Evolutionary conservation across 2,329 filamentous ascomycete species (phyloP), one percentile per base, ranked within the genome.

Genomic region (Fusarium anthophilum): DNA sequence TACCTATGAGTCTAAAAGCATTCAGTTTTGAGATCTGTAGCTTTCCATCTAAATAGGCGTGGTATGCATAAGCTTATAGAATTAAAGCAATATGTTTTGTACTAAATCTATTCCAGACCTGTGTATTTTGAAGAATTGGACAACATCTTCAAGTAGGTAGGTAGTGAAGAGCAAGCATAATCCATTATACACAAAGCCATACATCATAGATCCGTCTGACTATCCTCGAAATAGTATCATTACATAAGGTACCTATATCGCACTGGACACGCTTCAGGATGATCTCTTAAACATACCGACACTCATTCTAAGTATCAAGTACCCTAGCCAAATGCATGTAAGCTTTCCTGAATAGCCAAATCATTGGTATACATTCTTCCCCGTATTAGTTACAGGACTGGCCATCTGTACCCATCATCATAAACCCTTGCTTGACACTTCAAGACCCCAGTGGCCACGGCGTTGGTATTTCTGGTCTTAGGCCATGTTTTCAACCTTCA

Each of bases 401-500:
- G 48, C 41, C 39, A 30, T 37, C 35, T 67, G 17, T 24, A 39
- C 11, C 24, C 54, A 24, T 35, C 17, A 20, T 59, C 47, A 26
- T 45, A 39, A 32, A 24, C 38, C 17, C 10, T 43, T 37, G 17
- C n/a, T 35, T 32, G 15, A 45, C n/a, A 24, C 47, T 35, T 22
- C n/a, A 11, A 51, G 9, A 12, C 24, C 22, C 28, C 22, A 13
- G 37, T 39, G 32, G 37, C 41, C 41, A 39, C 35, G n/a, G 30
- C 24, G 10, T 32, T 28, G 15, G 41, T 35, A 41, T 26, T 43
- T 17, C 10, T 35, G 28, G 58, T 26, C 30, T 77, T 84, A 87
- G 75, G 84, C 86, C 82, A 88, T 84, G 47, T 85, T 81, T 32
- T 82, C 83, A n/a, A 81, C 81, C 48, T 81, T 83, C 57, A 85